Percentiles rank a stretch among this genome's conserved stretches.
These are phyloP conservation scores for Bryum argenteum DNA, from an alignment of 225 moss, liverwort and hornwort genomes.

Conservation along the genomic window DNA sequence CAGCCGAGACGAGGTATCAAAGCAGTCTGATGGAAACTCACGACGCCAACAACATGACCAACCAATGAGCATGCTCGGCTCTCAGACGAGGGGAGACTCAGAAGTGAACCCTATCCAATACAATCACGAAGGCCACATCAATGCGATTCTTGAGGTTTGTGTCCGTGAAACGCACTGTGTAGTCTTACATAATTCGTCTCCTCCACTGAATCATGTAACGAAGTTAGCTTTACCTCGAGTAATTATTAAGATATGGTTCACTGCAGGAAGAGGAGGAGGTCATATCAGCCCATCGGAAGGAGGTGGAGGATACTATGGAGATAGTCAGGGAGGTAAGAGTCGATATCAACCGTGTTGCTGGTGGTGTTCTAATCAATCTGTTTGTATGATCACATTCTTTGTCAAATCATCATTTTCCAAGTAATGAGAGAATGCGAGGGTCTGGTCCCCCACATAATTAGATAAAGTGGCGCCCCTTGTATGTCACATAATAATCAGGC, in stretches of 20 bases:
- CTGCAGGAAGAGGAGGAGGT: conserved; percentile 99
- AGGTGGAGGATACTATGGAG: conserved; percentile 99
- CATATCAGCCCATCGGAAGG: conserved; percentile 97
- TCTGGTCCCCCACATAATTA: too few species aligned
- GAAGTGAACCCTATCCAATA: conserved; percentile 74
- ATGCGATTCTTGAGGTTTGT: conserved; percentile 90
- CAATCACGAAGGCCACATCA: conserved; percentile 91
- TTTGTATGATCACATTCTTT: not conserved
- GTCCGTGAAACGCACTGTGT: too few species aligned
- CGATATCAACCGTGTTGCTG: conserved; percentile 2
- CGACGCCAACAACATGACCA: conserved; percentile 37
- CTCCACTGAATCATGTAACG: not conserved
- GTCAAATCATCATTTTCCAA: not conserved
- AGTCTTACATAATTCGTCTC: too few species aligned
- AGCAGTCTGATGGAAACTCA: conserved; percentile 30
- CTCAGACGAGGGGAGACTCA: conserved; percentile 55
- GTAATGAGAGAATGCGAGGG: too few species aligned
- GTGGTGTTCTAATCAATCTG: not conserved
- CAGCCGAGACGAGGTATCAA: conserved; percentile 14
- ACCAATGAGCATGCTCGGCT: conserved; percentile 30
- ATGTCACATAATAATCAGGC: too few species aligned
- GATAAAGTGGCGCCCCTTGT: too few species aligned
- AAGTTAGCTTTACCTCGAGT: not conserved
- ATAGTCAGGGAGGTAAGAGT: conserved; percentile 87
- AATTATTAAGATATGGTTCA: conserved; percentile 3